Evolutionary conservation across 108 stramenopile genomes (phyloP).

Genomic region (Cyclotella cryptica): DNA sequence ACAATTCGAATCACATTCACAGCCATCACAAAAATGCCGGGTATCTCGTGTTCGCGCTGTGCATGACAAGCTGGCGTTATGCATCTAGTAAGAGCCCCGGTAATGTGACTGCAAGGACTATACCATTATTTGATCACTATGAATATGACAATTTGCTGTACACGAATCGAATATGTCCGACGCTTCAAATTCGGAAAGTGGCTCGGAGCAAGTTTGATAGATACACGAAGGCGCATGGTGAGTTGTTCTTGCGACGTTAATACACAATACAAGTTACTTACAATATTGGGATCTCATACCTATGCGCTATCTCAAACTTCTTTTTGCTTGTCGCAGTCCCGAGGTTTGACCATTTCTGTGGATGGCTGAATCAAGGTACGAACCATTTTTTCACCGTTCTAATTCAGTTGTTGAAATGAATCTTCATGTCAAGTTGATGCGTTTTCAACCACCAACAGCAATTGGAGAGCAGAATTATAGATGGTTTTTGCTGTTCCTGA

Average conservation of each 20-base stretch:
- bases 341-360: conserved; percentile 92
- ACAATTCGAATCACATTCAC: conserved; percentile 50
- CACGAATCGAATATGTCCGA: conserved; percentile 64
- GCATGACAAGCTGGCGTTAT: conserved; percentile 68
- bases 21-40: conserved; percentile 69
- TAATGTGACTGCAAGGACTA: conserved; percentile 62
- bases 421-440: neutral
- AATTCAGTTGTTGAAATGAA: neutral
- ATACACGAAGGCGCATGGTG: conserved; percentile 61
- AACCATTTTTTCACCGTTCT: neutral
- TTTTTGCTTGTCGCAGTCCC: no score
- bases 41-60: conserved; percentile 72
- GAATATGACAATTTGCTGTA: conserved; percentile 85
- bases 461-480: conserved; percentile 93
- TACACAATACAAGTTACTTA: neutral
- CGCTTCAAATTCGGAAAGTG: conserved; percentile 66
- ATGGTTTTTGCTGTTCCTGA: conserved; percentile 83
- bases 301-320: neutral
- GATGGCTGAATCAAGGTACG: conserved; percentile 78
- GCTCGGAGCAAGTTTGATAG: conserved; percentile 89
- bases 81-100: conserved; percentile 71
- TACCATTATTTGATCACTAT: conserved; percentile 81
- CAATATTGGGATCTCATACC: neutral
- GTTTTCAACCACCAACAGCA: conserved; percentile 19
- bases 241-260: conserved; percentile 30